Conservation (phyloP, 306 rosid genomes). For the Acacia confusa region DNA sequence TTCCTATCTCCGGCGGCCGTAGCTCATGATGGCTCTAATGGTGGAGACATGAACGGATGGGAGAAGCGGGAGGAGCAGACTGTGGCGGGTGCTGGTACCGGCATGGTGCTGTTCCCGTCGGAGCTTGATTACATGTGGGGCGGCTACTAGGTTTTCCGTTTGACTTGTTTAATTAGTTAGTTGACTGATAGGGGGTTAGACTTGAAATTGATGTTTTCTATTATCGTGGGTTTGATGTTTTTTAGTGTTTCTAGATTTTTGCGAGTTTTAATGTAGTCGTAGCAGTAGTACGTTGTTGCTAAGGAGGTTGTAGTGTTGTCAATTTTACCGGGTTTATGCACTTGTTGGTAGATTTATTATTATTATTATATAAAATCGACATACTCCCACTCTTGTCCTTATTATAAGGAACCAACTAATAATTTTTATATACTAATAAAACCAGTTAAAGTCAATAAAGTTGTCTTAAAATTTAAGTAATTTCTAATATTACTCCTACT, state of each 20-base stretch:
- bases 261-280: neutral
- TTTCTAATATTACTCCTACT: too few species aligned
- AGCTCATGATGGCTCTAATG: neutral
- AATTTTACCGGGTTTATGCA: neutral
- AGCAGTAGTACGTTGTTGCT: neutral
- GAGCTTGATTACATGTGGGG: constrained; percentile 94
- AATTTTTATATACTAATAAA: too few species aligned
- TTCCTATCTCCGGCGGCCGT: constrained; percentile 38
- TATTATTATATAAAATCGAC: neutral
- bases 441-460: too few species aligned
- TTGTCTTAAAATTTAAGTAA: too few species aligned
- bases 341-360: neutral
- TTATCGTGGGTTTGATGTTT: neutral
- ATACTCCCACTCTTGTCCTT: too few species aligned
- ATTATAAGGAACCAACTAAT: too few species aligned
- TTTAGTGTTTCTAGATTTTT: neutral
- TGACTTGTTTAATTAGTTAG: neutral
- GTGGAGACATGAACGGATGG: constrained; percentile 45
- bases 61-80: constrained; percentile 43
- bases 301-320: constrained; percentile 14
- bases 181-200: neutral
- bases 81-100: constrained; percentile 14
- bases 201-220: neutral
- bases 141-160: constrained; percentile 35
- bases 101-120: constrained; percentile 39